Conservation (phyloP, 257 asterid species). For the Craterostigma plantagineum region DNA sequence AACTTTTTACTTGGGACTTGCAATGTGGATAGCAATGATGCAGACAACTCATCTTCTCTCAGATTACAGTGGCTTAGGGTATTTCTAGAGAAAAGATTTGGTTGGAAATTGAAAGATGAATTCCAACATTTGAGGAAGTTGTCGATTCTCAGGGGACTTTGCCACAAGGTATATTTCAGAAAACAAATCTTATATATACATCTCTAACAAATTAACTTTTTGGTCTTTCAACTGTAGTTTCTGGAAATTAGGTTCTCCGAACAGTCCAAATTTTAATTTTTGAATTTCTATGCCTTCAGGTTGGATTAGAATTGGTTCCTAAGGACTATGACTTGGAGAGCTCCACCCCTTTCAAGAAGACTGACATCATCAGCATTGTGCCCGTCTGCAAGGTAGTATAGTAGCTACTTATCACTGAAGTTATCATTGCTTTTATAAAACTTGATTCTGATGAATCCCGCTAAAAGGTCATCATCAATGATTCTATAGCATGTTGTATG, state of each 20-base stretch:
- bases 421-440: conserved; percentile 7
- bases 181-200: too few species aligned
- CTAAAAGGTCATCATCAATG: too few species aligned
- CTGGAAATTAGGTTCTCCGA: too few species aligned
- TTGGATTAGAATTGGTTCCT: conserved; percentile 81
- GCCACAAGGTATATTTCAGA: conserved; percentile 58
- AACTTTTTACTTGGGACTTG: conserved; percentile 77
- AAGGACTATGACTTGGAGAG: conserved; percentile 83
- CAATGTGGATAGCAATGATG: conserved; percentile 19
- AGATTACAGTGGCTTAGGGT: conserved; percentile 55
- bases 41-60: conserved; percentile 24
- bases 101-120: conserved; percentile 71
- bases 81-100: conserved; percentile 50
- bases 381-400: conserved; percentile 77
- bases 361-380: conserved; percentile 72
- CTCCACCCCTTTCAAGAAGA: conserved; percentile 55
- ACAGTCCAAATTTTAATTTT: too few species aligned
- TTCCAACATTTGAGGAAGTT: conserved; percentile 56
- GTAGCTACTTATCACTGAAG: neutral
- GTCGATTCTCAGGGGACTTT: conserved; percentile 84
- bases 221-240: neutral
- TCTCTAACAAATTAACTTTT: conserved; percentile 5
- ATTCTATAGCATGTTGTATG: conserved; percentile 71
- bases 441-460: conserved; percentile 7
- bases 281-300: conserved; percentile 22